Base-by-base conservation (phyloP, 495 filamentous ascomycete species). In the Lepraria neglecta region DNA sequence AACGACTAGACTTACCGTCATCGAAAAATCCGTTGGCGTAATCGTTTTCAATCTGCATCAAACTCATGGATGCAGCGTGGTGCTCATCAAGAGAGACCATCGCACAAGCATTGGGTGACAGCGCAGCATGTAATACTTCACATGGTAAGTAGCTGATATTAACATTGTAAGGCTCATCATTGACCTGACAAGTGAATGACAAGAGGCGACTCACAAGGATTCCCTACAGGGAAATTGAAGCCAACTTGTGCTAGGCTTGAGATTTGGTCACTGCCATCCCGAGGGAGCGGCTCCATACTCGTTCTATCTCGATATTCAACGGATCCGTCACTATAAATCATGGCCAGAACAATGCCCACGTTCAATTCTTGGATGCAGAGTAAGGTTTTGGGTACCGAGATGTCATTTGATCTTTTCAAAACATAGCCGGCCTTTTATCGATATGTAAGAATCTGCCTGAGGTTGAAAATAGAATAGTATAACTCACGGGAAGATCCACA, bases 81-180 rank as follows among this genome's bases (percentile, higher is more conserved):
- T 90, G 86, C 58, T 84, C 78, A 59, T 86, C 82, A 31, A 91
- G 75, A 53, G 78, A 77, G 0, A 83, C 82, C 28, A 85, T 77
- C 40, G 85, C 82, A 65, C 85, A 90, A 44, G 82, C 80, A 57
- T 87, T 91, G 0, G 90, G 88, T 9, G 89, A 94, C 58, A 91
- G 81, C 17, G 85, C 82, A 42, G 84, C 80, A 56, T 88, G 77
- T 21, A 88, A 73, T 63, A 81, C 86, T 88, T 46, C 28, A 61
- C 2, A 28, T 53, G 4, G 19, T 30, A 15, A 53, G 35, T 7
- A 60, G 47, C 12, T 11, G 48, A 28, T 24, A 19, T 43, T 31
- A 43, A 28, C 17, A 30, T 43, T 53, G 9, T 28, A 31, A 21
- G 24, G 21, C 17, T 30, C 24, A 61, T 64, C 46, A 63, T 66